A percentile compares a stretch with the other conserved stretches of the same genome.
Conservation (phyloP, 1,284 basidiomycete species). For the Athelia sp. region DNA sequence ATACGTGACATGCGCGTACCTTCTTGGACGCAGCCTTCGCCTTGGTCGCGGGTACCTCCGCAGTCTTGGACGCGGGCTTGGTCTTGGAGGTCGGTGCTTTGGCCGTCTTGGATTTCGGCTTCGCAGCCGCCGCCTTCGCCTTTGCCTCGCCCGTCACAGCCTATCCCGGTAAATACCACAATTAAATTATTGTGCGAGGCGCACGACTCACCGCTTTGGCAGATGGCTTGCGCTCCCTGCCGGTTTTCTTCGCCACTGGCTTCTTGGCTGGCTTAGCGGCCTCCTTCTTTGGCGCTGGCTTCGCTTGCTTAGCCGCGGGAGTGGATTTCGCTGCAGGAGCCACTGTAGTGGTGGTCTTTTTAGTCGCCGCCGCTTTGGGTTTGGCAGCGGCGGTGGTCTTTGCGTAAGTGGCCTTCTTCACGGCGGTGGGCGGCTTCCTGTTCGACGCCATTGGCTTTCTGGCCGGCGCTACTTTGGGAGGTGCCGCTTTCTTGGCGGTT, state of each 20-base stretch:
- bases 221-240: slow-evolving; percentile 32
- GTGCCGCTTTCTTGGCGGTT: slow-evolving; percentile 13
- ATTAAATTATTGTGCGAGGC: slow-evolving; percentile 1
- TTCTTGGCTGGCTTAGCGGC: slow-evolving; percentile 17
- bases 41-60: slow-evolving; percentile 18
- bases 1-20: no score
- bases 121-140: slow-evolving; percentile 27
- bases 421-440: slow-evolving; percentile 11
- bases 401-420: slow-evolving; percentile 23
- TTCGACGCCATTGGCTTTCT: slow-evolving; percentile 26
- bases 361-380: slow-evolving; percentile 27
- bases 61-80: slow-evolving; percentile 25
- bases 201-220: slow-evolving; percentile 22
- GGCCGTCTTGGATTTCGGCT: slow-evolving; percentile 26
- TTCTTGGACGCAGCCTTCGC: slow-evolving; percentile 4
- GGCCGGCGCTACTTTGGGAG: slow-evolving; percentile 15
- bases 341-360: slow-evolving; percentile 17
- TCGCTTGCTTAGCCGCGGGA: slow-evolving; percentile 22
- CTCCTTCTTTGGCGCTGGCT: slow-evolving; percentile 25
- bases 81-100: slow-evolving; percentile 26
- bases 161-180: slow-evolving; percentile 13
- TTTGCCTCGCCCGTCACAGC: slow-evolving; percentile 29
- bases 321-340: slow-evolving; percentile 32
- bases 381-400: slow-evolving; percentile 18
- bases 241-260: slow-evolving; percentile 34